These are phyloP conservation scores for Ophiostoma populinum DNA, from an alignment of 2,329 filamentous ascomycete species.

Conservation along the genomic window DNA sequence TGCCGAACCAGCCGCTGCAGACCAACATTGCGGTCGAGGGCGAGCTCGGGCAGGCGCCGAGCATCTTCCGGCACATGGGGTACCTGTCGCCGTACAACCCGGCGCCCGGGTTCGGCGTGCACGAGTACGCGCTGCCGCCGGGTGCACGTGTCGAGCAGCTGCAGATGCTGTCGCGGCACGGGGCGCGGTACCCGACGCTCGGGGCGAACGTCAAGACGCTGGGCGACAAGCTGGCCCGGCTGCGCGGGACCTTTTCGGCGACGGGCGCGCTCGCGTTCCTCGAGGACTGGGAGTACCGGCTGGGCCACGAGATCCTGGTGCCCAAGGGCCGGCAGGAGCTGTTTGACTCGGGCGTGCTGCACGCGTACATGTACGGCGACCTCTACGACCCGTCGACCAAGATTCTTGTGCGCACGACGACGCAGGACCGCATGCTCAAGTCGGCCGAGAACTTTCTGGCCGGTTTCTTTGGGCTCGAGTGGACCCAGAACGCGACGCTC, in stretches of 20 bases:
- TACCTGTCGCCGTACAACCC: slow-evolving; percentile 51
- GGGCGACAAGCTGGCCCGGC: slow-evolving; percentile 38
- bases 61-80: slow-evolving; percentile 56
- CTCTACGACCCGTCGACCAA: slow-evolving; percentile 57
- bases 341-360: slow-evolving; percentile 45
- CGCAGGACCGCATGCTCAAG: slow-evolving; percentile 62
- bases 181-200: slow-evolving; percentile 53
- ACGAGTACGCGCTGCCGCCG: slow-evolving; percentile 50
- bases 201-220: slow-evolving; percentile 36
- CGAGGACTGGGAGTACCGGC: slow-evolving; percentile 48
- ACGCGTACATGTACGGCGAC: slow-evolving; percentile 55
- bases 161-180: slow-evolving; percentile 58
- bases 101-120: slow-evolving; percentile 55
- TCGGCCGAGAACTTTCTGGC: slow-evolving; percentile 63
- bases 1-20: slow-evolving; percentile 53
- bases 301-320: slow-evolving; percentile 56
- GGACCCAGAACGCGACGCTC: slow-evolving; percentile 55
- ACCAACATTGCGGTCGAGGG: slow-evolving; percentile 51
- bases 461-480: slow-evolving; percentile 62
- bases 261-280: slow-evolving; percentile 46
- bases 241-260: slow-evolving; percentile 34
- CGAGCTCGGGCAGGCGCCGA: slow-evolving; percentile 35
- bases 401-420: slow-evolving; percentile 58
- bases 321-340: slow-evolving; percentile 57
- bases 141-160: slow-evolving; percentile 54